A percentile compares a stretch with the other conserved stretches of the same genome.
phyloP scores from a whole-genome alignment of 75 land plant genomes.

The Larix kaempferi region DNA sequence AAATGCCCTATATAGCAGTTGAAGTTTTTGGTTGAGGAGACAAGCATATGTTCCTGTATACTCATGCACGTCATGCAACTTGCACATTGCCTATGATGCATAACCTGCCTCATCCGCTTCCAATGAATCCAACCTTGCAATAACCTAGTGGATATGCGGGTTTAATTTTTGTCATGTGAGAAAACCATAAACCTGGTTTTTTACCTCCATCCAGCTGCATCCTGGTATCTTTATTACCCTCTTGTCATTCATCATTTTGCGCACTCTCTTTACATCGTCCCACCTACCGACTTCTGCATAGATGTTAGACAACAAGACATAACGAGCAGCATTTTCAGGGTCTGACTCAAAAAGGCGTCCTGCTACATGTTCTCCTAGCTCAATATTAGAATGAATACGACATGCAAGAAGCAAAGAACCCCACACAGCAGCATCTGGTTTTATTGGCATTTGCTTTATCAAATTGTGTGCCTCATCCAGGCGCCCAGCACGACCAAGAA shows the following conservation, averaged over 20 bases:
- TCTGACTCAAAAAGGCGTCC: neutral
- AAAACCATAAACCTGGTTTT: neutral
- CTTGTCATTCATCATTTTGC: neutral
- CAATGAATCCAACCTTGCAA: neutral
- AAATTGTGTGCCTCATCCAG: slow-evolving; percentile 12
- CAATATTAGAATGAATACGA: neutral
- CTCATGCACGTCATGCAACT: too few relatives aligned
- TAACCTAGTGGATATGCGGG: neutral
- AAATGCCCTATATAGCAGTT: slow-evolving; percentile 28
- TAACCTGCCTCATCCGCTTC: neutral
- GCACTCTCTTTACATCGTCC: neutral
- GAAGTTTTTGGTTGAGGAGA: neutral
- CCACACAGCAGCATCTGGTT: slow-evolving; percentile 7
- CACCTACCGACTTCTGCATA: neutral
- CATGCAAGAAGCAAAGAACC: slow-evolving; percentile 4
- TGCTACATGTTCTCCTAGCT: neutral
- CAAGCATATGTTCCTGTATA: too few relatives aligned
- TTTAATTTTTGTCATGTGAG: neutral
- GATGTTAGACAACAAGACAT: neutral
- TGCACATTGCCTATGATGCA: neutral
- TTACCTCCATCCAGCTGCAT: neutral
- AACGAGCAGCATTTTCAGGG: neutral
- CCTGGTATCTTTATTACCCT: neutral
- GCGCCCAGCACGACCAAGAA: slow-evolving; percentile 7
- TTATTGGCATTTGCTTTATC: neutral